Percentiles rank a stretch among this genome's conserved stretches.
These are phyloP conservation scores for Pyrus hybrid DNA, from an alignment of 331 rosid species.

Conservation along the genomic window DNA sequence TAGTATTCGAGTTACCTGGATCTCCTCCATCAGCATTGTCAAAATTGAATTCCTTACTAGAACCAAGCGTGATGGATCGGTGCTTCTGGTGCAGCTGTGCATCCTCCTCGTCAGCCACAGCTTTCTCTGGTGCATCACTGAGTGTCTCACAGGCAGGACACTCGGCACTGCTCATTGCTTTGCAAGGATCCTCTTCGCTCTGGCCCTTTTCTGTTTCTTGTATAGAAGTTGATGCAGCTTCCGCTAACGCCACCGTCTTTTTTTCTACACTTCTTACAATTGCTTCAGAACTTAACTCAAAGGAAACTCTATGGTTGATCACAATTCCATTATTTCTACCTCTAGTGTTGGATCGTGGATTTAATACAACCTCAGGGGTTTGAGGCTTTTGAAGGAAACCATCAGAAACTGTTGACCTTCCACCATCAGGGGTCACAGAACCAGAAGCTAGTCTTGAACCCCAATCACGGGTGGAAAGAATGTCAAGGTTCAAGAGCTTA, in stretches of 20 bases:
- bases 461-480: conserved; percentile 37
- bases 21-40: conserved; percentile 65
- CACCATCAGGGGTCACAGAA: conserved; percentile 54
- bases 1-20: conserved; percentile 29
- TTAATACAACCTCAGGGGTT: conserved; percentile 32
- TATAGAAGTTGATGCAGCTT: conserved; percentile 33
- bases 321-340: conserved; percentile 21
- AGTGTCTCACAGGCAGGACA: conserved; percentile 31
- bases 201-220: conserved; percentile 11
- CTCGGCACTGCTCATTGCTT: conserved; percentile 6
- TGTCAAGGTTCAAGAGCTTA: conserved; percentile 55
- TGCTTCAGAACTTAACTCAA: conserved; percentile 49
- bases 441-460: conserved; percentile 63
- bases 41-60: conserved; percentile 67
- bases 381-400: conserved; percentile 30
- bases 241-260: conserved; percentile 43
- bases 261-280: conserved; percentile 33
- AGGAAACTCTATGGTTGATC: conserved; percentile 49
- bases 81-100: conserved; percentile 35
- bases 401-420: conserved; percentile 26
- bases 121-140: conserved; percentile 19
- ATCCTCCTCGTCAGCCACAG: conserved; percentile 17
- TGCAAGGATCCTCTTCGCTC: conserved; percentile 20
- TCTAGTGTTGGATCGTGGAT: conserved; percentile 22
- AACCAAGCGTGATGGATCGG: conserved; percentile 49